phyloP scores from a whole-genome alignment of 2,329 filamentous ascomycete genomes.

The Paracamarosporium sp. region DNA sequence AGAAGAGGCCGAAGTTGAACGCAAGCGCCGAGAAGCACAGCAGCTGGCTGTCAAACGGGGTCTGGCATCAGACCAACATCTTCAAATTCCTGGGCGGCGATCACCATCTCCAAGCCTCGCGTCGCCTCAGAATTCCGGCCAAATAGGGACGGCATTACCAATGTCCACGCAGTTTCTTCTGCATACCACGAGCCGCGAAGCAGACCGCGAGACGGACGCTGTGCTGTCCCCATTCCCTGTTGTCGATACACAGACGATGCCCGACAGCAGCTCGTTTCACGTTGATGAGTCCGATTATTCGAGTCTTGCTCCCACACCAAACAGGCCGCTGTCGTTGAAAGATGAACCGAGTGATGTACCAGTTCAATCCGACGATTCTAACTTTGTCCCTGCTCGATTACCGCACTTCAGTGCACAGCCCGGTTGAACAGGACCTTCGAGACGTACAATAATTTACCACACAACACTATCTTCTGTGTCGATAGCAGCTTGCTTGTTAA shows the following conservation, averaged over 20 bases:
- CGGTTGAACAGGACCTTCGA: slow-evolving; percentile 16
- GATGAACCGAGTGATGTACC: slow-evolving; percentile 20
- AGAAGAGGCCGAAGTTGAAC: slow-evolving; percentile 63
- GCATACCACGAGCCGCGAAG: slow-evolving; percentile 23
- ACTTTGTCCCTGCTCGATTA: slow-evolving; percentile 43
- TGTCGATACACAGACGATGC: slow-evolving; percentile 38
- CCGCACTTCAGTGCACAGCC: slow-evolving; percentile 37
- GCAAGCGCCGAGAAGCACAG: slow-evolving; percentile 62
- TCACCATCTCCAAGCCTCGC: slow-evolving; percentile 12
- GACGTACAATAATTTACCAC: not conserved
- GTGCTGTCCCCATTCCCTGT: slow-evolving; percentile 27
- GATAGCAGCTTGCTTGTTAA: not conserved
- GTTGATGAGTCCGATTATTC: slow-evolving; percentile 37
- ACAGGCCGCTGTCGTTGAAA: slow-evolving; percentile 28
- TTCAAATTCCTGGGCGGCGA: slow-evolving; percentile 15
- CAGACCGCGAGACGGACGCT: slow-evolving; percentile 11
- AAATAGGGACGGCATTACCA: slow-evolving; percentile 17
- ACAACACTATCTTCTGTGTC: not conserved
- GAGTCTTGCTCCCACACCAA: slow-evolving; percentile 35
- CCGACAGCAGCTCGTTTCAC: slow-evolving; percentile 37
- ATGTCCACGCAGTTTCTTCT: slow-evolving; percentile 22
- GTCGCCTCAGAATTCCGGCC: slow-evolving; percentile 18
- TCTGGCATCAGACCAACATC: slow-evolving; percentile 44
- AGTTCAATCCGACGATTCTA: slow-evolving; percentile 9
- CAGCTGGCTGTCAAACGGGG: slow-evolving; percentile 63